Base-by-base conservation (phyloP, 805 yeast genomes). In the Sugiyamaella mastotermitis region DNA sequence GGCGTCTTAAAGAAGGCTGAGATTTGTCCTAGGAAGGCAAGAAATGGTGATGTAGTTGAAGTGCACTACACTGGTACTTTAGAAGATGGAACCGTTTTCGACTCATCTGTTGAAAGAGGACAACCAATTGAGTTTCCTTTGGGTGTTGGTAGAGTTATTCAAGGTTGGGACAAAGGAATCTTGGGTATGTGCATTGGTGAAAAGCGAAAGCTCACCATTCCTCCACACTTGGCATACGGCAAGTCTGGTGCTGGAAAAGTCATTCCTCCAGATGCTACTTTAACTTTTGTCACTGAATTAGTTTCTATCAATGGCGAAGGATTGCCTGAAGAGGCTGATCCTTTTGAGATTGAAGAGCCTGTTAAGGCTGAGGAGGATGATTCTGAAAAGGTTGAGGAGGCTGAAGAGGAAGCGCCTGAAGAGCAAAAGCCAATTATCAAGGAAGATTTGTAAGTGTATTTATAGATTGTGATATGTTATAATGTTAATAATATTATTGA, bases 161-260 rank as follows among this genome's bases (percentile, higher is more conserved):
- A 69, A 43, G 96, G 97, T 42, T 87, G 96, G 96, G 97, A 87
- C 47, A 76, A 80, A 61, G 96, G 96, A 29, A 64, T 86, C 35
- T 50, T 67, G 26, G 78, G 81, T 23, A 83, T 83, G 94, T 87
- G 97, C 62, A 66, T 84, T 58, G 95, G 95, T 32, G 96, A 87
- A 60, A 69, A 79, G 64, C 74, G 96, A 56, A 79, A 72, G 49
- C 67, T 87, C 50, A 73, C 76, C 20, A 84, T 88, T 55, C 95
- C 96, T 33, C 72, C 94, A 4, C 69, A 71, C 22, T 60, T 85
- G 49, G 96, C 75, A 5, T 87, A 87, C 51, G 97, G 97, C 37
- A 61, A 43, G 24, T 33, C 44, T 6, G 94, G 87, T 35, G 78
- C 84, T 37, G 86, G 86, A 26, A 80, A 80, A 33, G 79, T 74